Base-by-base conservation (phyloP, 2,329 filamentous ascomycete genomes). In the Graphilbum fragrans region DNA sequence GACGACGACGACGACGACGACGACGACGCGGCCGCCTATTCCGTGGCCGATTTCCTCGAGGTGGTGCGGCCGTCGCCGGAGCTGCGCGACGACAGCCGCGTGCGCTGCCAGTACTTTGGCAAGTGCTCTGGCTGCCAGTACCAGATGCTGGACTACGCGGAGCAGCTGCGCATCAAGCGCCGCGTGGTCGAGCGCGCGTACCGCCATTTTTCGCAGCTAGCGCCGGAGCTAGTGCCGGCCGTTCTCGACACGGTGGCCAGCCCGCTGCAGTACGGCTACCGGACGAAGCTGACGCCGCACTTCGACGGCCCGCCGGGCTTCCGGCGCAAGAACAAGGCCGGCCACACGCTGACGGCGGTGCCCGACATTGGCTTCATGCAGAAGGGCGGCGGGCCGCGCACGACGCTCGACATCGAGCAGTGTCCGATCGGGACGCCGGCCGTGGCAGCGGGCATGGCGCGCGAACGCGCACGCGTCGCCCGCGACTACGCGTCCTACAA, bases 221-320 rank as follows among this genome's bases (percentile, higher is more conserved):
- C 82, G 1, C 74, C 82, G 0, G 78, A 83, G 45, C 66, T 83
- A 18, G 69, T 96, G 2, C 92, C 92, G 2, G 56, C 72, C 3
- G 73, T 96, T 42, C 74, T 71, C 38, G 83, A 93, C 49, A 98
- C 92, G 9, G 87, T 95, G 53, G 84, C 83, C 37, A 94, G 86
- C 34, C 92, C 92, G 3, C 62, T 94, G 47, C 80, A 94, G 61
- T 96, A 93, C 60, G 84, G 82, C 43, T 98, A 98, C 66, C 78
- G 92, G 41, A 98, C 92, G 18, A 98, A 98, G 64, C 72, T 98
- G 50, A 98, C 92, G 17, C 92, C 92, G 22, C 92, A 98, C 61
- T 98, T 96, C 56, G 83, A 94, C 56, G 83, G 77, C 0, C 85
- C 87, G 1, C 75, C 77, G 5, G 48, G 45, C 1, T 45, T 44